Evolutionary conservation across 2,329 filamentous ascomycete genomes (phyloP), one percentile per base, ranked within the genome.

Genomic region (Dothideomycetidae sp.): DNA sequence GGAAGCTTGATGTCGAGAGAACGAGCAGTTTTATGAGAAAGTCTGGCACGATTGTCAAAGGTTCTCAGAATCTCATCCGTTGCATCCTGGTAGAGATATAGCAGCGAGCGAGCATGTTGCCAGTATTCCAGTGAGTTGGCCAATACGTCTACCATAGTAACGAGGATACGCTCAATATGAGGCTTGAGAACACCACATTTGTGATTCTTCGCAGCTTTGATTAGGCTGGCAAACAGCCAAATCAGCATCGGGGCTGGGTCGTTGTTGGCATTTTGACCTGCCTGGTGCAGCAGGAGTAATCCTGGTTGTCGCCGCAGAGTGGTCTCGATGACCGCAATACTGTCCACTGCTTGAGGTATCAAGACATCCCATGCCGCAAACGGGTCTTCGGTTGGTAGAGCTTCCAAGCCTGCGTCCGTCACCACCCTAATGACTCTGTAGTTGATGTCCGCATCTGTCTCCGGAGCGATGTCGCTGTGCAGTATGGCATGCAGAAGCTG

Each of bases 341-440:
- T 85, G 51, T 84, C 78, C 23, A 71, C 57, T 1, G 73, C 74
- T 48, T 82, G 75, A 31, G 67, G 58, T 17, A 70, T 60, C 29
- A 76, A 58, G 40, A 71, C 60, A 21, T 66, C 63, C 36, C 57
- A 60, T 45, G 73, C 62, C 41, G 73, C 66, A 53, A 85, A 81
- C 2, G 74, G 75, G 48, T 85, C 73, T 48, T 84, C 73, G 51
- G 72, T 67, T 45, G 69, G 68, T 32, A 81, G 66, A 31, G 68
- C 68, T 47, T 85, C 80, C 10, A 94, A 64, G 14, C 84, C 80
- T 41, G 83, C 81, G 52, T 81, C 78, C 34, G 79, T 69, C 48
- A 90, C 81, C 44, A 93, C 80, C 51, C 81, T 85, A 36, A 93
- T 77, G 34, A 94, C 70, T 58, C 85, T 81, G 50, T 85, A 79